A percentile compares a stretch with the other conserved stretches of the same genome.
Conservation (phyloP, 805 yeast species). For the Groenewaldozyma salmanticensis region DNA sequence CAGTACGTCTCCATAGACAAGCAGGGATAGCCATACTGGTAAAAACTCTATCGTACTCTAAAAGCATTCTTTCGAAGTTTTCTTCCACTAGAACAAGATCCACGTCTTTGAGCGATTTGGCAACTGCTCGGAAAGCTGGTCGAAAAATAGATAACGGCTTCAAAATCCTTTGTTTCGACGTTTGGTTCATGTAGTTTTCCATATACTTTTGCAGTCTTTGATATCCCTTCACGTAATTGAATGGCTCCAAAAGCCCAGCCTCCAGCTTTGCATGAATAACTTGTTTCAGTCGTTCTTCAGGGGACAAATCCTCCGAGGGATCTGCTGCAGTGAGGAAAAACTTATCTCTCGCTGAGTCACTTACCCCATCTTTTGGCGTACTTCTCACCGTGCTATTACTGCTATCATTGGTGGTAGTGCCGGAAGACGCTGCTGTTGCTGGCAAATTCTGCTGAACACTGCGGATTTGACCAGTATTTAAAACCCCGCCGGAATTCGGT, state of each 20-base stretch:
- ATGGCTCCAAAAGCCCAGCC: slow-evolving; percentile 88
- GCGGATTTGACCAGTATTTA: not conserved
- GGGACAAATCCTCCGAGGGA: slow-evolving; percentile 88
- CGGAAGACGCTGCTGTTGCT: not conserved
- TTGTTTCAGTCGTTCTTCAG: slow-evolving; percentile 86
- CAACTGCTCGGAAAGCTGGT: slow-evolving; percentile 90
- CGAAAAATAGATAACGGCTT: slow-evolving; percentile 78
- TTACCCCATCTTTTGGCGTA: slow-evolving; percentile 2
- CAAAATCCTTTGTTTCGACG: slow-evolving; percentile 74
- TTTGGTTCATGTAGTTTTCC: slow-evolving; percentile 83
- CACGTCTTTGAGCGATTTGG: slow-evolving; percentile 79
- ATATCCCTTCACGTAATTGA: slow-evolving; percentile 88
- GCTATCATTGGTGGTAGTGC: not conserved
- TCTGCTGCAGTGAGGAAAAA: slow-evolving; percentile 95
- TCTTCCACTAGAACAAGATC: slow-evolving; percentile 90
- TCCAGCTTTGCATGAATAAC: slow-evolving; percentile 90
- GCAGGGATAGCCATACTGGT: slow-evolving; percentile 98
- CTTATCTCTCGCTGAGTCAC: slow-evolving; percentile 66
- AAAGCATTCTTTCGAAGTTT: slow-evolving; percentile 82
- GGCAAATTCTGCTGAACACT: not conserved
- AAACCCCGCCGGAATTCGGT: not conserved
- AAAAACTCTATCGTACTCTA: slow-evolving; percentile 90
- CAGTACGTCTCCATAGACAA: slow-evolving; percentile 94
- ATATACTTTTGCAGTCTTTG: slow-evolving; percentile 81
- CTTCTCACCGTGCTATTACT: slow-evolving; percentile 4